Percentiles rank a stretch among this genome's conserved stretches.
Evolutionary conservation across 306 rosid species (phyloP).

Genomic region (Geum urbanum): DNA sequence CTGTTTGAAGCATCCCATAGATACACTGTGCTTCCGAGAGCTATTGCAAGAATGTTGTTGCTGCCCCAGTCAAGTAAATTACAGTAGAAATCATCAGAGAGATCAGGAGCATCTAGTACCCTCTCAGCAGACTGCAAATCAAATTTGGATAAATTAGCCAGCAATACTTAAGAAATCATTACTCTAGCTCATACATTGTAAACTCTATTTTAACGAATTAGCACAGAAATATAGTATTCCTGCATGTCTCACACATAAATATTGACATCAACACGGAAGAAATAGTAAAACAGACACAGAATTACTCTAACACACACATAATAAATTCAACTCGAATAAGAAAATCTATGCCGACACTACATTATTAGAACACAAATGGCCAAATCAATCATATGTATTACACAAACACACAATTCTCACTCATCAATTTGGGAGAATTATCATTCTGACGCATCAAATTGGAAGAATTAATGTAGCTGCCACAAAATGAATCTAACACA

Average conservation of each 20-base stretch:
- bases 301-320: background rate
- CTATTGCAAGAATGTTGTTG: conserved; percentile 46
- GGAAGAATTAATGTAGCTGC: background rate
- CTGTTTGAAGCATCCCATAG: conserved; percentile 55
- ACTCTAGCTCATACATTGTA: background rate
- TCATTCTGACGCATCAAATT: background rate
- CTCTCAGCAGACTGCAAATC: conserved; percentile 47
- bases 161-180: background rate
- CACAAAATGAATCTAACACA: no score
- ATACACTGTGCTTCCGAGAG: conserved; percentile 54
- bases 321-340: background rate
- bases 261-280: background rate
- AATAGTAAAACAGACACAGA: background rate
- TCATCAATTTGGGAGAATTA: background rate
- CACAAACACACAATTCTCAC: background rate
- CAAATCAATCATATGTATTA: background rate
- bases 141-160: conserved; percentile 16
- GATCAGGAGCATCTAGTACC: conserved; percentile 61
- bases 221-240: background rate
- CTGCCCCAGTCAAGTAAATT: conserved; percentile 63
- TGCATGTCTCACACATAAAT: background rate
- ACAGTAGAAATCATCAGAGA: conserved; percentile 58
- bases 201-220: background rate
- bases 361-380: background rate
- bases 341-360: background rate